Base-by-base conservation (phyloP, 2,329 filamentous ascomycete species). In the Colletotrichum lentis region DNA sequence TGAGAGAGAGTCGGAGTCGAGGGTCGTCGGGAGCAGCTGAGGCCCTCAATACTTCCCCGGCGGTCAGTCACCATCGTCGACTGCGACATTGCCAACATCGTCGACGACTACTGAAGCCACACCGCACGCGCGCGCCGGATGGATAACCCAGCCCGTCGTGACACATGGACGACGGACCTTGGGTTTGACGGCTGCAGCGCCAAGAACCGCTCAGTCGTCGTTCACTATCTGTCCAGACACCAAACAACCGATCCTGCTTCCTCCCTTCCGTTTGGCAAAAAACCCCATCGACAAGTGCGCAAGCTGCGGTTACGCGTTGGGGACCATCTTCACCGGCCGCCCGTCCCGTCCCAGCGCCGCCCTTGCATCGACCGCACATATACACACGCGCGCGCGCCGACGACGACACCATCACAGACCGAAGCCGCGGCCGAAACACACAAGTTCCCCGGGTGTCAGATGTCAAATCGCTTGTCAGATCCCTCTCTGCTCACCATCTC, bases 331-430 rank as follows among this genome's bases (percentile, higher is more conserved):
- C 11, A 31, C 27, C 27, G 7, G 27, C 8, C 27, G 7, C 27
- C 27, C 27, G 27, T 31, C 27, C 41, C 41, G 41, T 43, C 41
- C 41, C 41, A 43, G 41, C 41, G 41, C 5, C 41, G 41, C 14
- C 27, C 7, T 31, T 52, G 49, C 55, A 37, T 47, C 55, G 18
- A 44, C 39, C 47, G 3, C 14, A 50, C 47, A 24, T 14, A 50
- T 24, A 16, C 5, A 50, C 47, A 27, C 5, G 11, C 47, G 14
- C 24, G n/a, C n/a, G n/a, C n/a, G n/a, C n/a, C n/a, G n/a, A n/a
- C 37, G 20, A 56, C 53, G 8, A 43, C 44, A 52, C 20, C 31
- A 53, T 61, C 31, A 53, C 44, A 52, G 27, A 60, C 31, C n/a
- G 39, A 35, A 53, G 22, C 31, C 57, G 52, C 44, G 8, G 54